Evolutionary conservation across 257 asterid species (phyloP).

Genomic region (Knoxia roxburghii): DNA sequence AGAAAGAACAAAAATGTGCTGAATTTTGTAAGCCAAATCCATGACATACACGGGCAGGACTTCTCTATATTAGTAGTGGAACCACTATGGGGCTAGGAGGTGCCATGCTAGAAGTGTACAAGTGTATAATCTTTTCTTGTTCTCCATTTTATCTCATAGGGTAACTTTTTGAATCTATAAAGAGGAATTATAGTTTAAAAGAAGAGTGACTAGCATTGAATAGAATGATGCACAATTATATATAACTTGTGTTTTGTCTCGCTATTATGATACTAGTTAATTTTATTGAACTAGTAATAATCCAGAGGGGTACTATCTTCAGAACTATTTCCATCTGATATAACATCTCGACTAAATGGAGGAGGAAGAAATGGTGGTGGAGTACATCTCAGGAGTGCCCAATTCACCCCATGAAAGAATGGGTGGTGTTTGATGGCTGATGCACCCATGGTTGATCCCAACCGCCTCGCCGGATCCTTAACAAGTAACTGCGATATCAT

Average conservation of each 20-base stretch:
- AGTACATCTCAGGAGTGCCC: constrained; percentile 75
- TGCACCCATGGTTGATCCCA: constrained; percentile 72
- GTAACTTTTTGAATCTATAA: too few species aligned
- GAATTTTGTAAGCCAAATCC: too few species aligned
- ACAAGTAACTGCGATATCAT: constrained; percentile 50
- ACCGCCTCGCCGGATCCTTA: constrained; percentile 49
- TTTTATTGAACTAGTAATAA: constrained; percentile 47
- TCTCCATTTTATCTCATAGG: too few species aligned
- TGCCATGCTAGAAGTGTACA: too few species aligned
- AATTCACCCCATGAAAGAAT: constrained; percentile 62
- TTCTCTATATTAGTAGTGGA: too few species aligned
- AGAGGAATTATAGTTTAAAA: too few species aligned
- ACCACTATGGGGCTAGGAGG: too few species aligned
- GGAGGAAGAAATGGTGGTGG: constrained; percentile 67
- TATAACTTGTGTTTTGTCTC: neutral
- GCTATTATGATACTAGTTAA: neutral
- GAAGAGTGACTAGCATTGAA: too few species aligned
- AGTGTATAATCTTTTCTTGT: too few species aligned
- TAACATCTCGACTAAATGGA: constrained; percentile 29
- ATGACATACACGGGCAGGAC: too few species aligned
- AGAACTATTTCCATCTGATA: constrained; percentile 41
- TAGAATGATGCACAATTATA: too few species aligned
- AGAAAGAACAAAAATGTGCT: too few species aligned
- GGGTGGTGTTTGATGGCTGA: constrained; percentile 61
- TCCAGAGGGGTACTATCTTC: constrained; percentile 34